phyloP scores from a whole-genome alignment of 2,329 filamentous ascomycete genomes.

The Fonsecaea pedrosoi region DNA sequence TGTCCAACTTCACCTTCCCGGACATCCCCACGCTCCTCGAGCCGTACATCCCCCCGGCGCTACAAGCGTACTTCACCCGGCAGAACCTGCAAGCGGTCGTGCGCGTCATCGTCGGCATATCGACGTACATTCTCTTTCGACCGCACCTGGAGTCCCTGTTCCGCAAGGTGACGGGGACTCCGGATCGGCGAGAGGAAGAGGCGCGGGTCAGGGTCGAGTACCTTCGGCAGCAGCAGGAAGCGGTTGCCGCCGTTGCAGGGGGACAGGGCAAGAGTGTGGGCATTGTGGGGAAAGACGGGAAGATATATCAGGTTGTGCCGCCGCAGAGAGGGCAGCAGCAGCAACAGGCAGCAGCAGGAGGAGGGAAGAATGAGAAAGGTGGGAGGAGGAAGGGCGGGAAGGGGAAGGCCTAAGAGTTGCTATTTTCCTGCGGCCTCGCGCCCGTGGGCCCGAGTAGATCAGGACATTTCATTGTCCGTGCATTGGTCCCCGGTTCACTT shows the following conservation, averaged over 20 bases:
- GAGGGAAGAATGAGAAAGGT: background rate
- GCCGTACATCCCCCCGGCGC: constrained; percentile 7
- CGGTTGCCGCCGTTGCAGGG: background rate
- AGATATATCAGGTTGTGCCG: constrained; percentile 10
- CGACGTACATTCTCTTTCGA: constrained; percentile 36
- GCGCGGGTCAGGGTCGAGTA: constrained; percentile 27
- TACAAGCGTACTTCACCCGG: constrained; percentile 30
- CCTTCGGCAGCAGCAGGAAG: constrained; percentile 17
- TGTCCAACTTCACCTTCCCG: constrained; percentile 12
- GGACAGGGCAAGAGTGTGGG: constrained; percentile 6
- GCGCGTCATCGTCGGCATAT: constrained; percentile 32
- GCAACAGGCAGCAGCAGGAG: background rate
- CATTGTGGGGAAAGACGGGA: constrained; percentile 7
- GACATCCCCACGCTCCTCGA: constrained; percentile 9
- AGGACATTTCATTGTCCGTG: too few relatives aligned
- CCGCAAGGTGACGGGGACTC: constrained; percentile 26
- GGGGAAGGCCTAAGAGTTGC: constrained; percentile 3
- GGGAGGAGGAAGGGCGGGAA: constrained; percentile 5
- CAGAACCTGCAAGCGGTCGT: constrained; percentile 28
- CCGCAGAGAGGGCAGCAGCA: background rate
- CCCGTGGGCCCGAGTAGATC: background rate
- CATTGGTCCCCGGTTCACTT: too few relatives aligned
- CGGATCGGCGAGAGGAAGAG: constrained; percentile 29
- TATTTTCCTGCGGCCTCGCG: background rate
- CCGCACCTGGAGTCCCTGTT: constrained; percentile 36